Evolutionary conservation across 169 alveolate species (phyloP), one percentile per base, ranked within the genome.

Genomic region (Plasmodium billcollinsi): DNA sequence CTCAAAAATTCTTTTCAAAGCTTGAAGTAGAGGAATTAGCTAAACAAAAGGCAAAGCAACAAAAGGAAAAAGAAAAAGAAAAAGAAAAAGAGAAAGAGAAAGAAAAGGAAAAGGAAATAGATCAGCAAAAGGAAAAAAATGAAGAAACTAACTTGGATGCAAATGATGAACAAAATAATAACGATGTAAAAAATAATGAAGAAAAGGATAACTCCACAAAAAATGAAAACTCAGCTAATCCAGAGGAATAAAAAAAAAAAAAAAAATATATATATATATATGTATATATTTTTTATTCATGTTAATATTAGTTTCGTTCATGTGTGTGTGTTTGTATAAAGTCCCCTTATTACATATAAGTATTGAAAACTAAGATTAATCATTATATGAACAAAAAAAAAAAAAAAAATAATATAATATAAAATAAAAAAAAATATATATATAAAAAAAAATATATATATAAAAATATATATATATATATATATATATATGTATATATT

Each of bases 11-110:
- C 50, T 88, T 88, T 15, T 62, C 80, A 70, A 71, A 76, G 33
- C 61, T 80, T n/a, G 92, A 58, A 29, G 90, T 93, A 39, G 90
- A 78, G 54, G 92, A 88, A 50, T 43, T 75, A 8, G 92, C 91
- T 12, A 74, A 88, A 39, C 93, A 69, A 20, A 70, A 72, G 43
- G 93, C 61, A 65, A 85, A 65, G 49, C 73, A 69, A 45, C 18
- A 90, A 20, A 21, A 91, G 29, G 91, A 89, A 20, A 88, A 73
- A 47, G 74, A 61, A 66, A 67, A 91, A 47, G 58, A 73, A 45
- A 86, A 74, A 50, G 67, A 58, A 62, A 24, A 66, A 24, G 94
- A 93, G 73, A 83, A 61, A 54, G 89, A 88, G 20, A 88, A 90
- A 69, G 66, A 69, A 21, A 14, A 59, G 71, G 66, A 69, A 21